Percentiles rank a stretch among this genome's conserved stretches.
phyloP scores from a whole-genome alignment of 2,329 filamentous ascomycete genomes.

The Colletotrichum plurivorum region DNA sequence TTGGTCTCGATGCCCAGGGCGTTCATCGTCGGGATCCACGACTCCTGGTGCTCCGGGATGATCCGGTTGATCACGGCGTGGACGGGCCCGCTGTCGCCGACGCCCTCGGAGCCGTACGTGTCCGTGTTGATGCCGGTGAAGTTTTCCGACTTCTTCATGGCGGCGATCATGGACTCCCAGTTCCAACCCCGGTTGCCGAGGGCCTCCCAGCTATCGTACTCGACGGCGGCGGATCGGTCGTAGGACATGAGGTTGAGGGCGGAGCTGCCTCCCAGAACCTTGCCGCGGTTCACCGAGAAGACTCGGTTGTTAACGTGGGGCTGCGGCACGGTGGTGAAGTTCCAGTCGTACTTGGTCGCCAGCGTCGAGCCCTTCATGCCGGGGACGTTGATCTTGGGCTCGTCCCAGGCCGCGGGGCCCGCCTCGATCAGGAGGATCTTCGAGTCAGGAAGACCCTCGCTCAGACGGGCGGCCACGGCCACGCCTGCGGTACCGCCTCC shows the following conservation, averaged over 20 bases:
- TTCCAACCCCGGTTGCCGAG: slow-evolving; percentile 54
- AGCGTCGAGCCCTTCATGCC: slow-evolving; percentile 46
- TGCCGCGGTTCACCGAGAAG: slow-evolving; percentile 57
- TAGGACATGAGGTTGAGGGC: slow-evolving; percentile 60
- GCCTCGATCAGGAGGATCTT: slow-evolving; percentile 51
- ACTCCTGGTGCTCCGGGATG: slow-evolving; percentile 57
- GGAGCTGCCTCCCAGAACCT: slow-evolving; percentile 61
- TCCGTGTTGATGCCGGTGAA: slow-evolving; percentile 44
- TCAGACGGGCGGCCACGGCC: slow-evolving; percentile 48
- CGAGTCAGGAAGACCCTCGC: slow-evolving; percentile 42
- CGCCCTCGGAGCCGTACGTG: slow-evolving; percentile 41
- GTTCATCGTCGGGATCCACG: slow-evolving; percentile 62
- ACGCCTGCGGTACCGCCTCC: slow-evolving; percentile 53
- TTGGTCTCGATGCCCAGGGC: slow-evolving; percentile 56
- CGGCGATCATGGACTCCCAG: slow-evolving; percentile 52
- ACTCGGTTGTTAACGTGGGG: slow-evolving; percentile 52
- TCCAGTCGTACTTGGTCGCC: slow-evolving; percentile 51
- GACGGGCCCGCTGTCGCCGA: slow-evolving; percentile 45
- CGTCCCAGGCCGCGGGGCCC: slow-evolving; percentile 44
- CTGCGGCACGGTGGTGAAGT: slow-evolving; percentile 57
- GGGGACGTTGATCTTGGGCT: slow-evolving; percentile 47
- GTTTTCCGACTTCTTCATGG: slow-evolving; percentile 48
- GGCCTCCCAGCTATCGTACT: slow-evolving; percentile 52
- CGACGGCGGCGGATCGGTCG: slow-evolving; percentile 47
- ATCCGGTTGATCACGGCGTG: slow-evolving; percentile 55